Evolutionary conservation across 768 basidiomycete species (phyloP).

Genomic region (Hydnomerulius pinastri): DNA sequence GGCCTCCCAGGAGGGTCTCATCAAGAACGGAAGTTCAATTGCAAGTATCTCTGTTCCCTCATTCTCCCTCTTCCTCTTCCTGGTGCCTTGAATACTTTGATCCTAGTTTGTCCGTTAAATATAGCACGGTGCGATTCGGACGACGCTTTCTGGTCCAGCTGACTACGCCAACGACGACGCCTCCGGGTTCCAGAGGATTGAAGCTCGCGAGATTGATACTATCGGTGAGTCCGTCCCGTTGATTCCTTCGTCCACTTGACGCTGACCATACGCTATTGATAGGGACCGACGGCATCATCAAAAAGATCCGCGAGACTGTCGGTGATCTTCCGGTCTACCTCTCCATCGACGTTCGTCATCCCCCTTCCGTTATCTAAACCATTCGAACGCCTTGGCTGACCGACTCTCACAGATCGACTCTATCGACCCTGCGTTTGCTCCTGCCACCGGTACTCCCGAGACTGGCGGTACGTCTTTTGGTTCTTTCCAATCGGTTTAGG

Average conservation of each 20-base stretch:
- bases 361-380: constrained; percentile 1
- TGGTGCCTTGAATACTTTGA: constrained; percentile 50
- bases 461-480: constrained; percentile 54
- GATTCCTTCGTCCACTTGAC: neutral
- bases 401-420: constrained; percentile 64
- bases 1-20: constrained; percentile 80
- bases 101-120: constrained; percentile 65
- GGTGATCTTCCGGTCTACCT: constrained; percentile 77
- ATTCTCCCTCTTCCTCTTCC: constrained; percentile 16
- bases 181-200: constrained; percentile 80
- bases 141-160: constrained; percentile 73
- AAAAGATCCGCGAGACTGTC: constrained; percentile 77
- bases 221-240: constrained; percentile 51
- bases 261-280: neutral
- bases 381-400: neutral
- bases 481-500: constrained; percentile 7
- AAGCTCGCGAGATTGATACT: constrained; percentile 83
- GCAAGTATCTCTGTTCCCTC: constrained; percentile 60
- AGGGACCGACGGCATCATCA: constrained; percentile 77
- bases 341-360: constrained; percentile 63
- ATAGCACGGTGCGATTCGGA: constrained; percentile 86
- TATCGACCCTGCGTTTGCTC: constrained; percentile 81
- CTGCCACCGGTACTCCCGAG: constrained; percentile 84
- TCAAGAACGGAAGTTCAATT: constrained; percentile 77
- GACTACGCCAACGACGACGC: constrained; percentile 79